Percentiles rank a stretch among this genome's conserved stretches.
phyloP scores from a whole-genome alignment of 2,329 filamentous ascomycete genomes.

The Penicillium decumbens region DNA sequence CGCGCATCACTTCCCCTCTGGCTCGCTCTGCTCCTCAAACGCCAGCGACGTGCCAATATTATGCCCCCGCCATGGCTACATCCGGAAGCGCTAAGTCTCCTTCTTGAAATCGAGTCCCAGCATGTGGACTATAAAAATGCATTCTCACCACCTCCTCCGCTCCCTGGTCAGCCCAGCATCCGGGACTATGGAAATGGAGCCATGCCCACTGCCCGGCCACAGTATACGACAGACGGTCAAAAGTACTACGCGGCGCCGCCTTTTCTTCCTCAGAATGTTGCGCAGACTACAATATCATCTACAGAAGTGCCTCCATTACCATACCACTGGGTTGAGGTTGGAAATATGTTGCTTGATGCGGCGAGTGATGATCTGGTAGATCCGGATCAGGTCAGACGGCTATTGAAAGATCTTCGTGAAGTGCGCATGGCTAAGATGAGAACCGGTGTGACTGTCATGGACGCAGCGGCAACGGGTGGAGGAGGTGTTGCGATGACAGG shows the following conservation, averaged over 20 bases:
- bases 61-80: conserved; percentile 85
- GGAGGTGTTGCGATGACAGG: conserved; percentile 72
- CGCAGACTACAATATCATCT: conserved; percentile 55
- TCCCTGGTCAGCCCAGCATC: conserved; percentile 47
- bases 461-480: conserved; percentile 47
- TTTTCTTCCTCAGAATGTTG: conserved; percentile 71
- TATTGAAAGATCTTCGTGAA: conserved; percentile 78
- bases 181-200: conserved; percentile 18
- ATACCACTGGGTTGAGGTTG: conserved; percentile 92
- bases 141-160: conserved; percentile 72
- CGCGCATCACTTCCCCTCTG: conserved; percentile 78
- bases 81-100: conserved; percentile 65
- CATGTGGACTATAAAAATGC: conserved; percentile 56
- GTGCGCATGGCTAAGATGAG: conserved; percentile 86
- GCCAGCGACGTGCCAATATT: conserved; percentile 89
- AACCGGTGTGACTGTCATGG: conserved; percentile 65
- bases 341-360: conserved; percentile 78
- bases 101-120: conserved; percentile 77
- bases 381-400: conserved; percentile 66
- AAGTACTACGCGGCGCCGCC: conserved; percentile 58
- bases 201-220: conserved; percentile 24
- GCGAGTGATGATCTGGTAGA: conserved; percentile 76
- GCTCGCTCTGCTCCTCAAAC: conserved; percentile 92
- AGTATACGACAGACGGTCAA: conserved; percentile 39
- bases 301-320: conserved; percentile 54